phyloP scores from a whole-genome alignment of 1,284 basidiomycete genomes.

The Ganoderma lucidum region DNA sequence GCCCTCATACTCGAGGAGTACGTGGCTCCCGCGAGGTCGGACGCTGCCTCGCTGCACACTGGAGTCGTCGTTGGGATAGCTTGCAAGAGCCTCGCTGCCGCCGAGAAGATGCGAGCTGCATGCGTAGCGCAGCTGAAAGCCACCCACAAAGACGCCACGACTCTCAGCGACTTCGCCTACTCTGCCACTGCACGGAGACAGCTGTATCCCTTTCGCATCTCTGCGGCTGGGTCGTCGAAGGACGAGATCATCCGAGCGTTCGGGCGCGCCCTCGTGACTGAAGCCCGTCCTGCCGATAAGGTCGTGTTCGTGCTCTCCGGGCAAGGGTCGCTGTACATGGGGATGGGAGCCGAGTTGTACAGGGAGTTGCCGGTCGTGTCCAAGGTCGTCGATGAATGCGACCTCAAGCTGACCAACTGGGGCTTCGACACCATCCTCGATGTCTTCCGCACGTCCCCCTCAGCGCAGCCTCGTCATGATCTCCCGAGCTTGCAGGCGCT shows the following conservation, averaged over 20 bases:
- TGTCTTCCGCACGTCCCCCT: constrained; percentile 47
- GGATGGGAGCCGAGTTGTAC: constrained; percentile 70
- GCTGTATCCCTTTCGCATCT: constrained; percentile 59
- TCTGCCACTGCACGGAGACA: constrained; percentile 70
- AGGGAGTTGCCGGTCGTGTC: constrained; percentile 53
- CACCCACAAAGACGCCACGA: constrained; percentile 34
- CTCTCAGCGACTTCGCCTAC: constrained; percentile 64
- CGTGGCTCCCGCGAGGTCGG: constrained; percentile 1
- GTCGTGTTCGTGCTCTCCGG: constrained; percentile 76
- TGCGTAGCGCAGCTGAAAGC: constrained; percentile 56
- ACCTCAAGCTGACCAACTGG: constrained; percentile 53
- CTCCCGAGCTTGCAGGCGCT: constrained; percentile 51
- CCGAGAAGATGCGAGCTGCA: constrained; percentile 54
- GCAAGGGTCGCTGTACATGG: constrained; percentile 71
- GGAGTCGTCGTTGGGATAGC: constrained; percentile 63
- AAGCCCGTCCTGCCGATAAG: constrained; percentile 39
- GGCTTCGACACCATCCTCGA: constrained; percentile 60
- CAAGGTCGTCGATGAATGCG: constrained; percentile 61
- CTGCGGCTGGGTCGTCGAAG: constrained; percentile 51
- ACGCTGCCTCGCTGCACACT: constrained; percentile 2
- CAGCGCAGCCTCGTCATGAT: constrained; percentile 32
- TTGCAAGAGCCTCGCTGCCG: constrained; percentile 57
- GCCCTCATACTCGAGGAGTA: constrained; percentile 67
- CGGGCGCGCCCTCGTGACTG: constrained; percentile 42
- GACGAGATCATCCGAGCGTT: constrained; percentile 57